phyloP scores from a whole-genome alignment of 176 grass and related monocot species.

The Phoenix dactylifera region DNA sequence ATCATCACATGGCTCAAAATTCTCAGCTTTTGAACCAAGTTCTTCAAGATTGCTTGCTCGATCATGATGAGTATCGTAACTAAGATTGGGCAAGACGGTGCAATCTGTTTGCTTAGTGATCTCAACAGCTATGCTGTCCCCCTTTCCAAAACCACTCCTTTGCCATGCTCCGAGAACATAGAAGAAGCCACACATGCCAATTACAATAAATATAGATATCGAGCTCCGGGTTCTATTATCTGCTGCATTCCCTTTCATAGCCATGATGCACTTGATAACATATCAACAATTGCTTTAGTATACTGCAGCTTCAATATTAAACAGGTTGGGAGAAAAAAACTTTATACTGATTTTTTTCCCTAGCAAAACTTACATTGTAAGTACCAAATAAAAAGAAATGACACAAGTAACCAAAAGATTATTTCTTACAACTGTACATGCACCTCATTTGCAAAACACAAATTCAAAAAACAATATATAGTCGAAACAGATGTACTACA shows the following conservation, averaged over 20 bases:
- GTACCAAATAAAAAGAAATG: no score
- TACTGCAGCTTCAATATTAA: no score
- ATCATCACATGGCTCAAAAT: conserved; percentile 45
- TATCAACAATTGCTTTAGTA: no score
- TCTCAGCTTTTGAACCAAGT: neutral
- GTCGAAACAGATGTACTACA: no score
- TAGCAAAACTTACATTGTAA: no score
- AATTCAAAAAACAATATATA: no score
- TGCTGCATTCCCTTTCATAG: conserved; percentile 38
- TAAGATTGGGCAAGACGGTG: conserved; percentile 18
- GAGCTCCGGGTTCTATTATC: conserved; percentile 50
- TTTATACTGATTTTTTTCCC: no score
- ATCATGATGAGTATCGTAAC: conserved; percentile 54
- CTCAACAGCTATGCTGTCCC: conserved; percentile 52
- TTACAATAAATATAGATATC: conserved; percentile 39
- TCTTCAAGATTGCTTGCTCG: neutral
- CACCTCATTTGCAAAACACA: no score
- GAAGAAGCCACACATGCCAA: conserved; percentile 70
- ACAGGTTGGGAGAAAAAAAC: no score
- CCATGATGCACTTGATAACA: conserved; percentile 27
- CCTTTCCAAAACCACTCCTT: conserved; percentile 68
- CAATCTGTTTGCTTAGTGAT: conserved; percentile 38
- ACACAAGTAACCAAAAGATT: no score
- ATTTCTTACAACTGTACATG: no score
- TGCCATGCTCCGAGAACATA: conserved; percentile 73